Evolutionary conservation across 2,329 filamentous ascomycete genomes (phyloP).

Genomic region (Didymella glomerata): DNA sequence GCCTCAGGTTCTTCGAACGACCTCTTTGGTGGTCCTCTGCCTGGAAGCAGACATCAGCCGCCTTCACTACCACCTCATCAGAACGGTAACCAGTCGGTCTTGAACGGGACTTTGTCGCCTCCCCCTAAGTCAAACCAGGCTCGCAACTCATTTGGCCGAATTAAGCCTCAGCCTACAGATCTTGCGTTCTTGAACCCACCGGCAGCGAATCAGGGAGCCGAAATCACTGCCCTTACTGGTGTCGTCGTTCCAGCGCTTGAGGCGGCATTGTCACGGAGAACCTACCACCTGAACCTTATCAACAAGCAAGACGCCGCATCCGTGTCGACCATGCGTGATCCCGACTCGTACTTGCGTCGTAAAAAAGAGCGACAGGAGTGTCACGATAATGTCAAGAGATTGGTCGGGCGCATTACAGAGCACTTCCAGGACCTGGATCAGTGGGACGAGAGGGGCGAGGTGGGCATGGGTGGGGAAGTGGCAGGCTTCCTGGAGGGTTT

Average conservation of each 20-base stretch:
- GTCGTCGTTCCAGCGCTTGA: constrained; percentile 94
- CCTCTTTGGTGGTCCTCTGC: constrained; percentile 40
- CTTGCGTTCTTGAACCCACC: constrained; percentile 34
- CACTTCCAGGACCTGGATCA: constrained; percentile 91
- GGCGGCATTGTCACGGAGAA: constrained; percentile 83
- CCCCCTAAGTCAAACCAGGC: constrained; percentile 33
- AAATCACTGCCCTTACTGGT: constrained; percentile 86
- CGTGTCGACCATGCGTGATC: constrained; percentile 62
- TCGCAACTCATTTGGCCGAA: constrained; percentile 43
- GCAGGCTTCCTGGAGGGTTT: constrained; percentile 89
- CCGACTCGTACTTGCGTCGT: constrained; percentile 58
- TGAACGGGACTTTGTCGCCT: constrained; percentile 9
- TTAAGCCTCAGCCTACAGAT: constrained; percentile 33
- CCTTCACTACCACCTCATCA: constrained; percentile 9
- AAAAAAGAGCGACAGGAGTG: constrained; percentile 62
- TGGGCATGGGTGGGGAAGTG: constrained; percentile 93
- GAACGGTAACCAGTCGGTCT: constrained; percentile 3
- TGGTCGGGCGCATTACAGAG: constrained; percentile 83
- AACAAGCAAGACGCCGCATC: constrained; percentile 50
- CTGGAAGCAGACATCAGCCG: constrained; percentile 1
- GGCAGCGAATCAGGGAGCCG: constrained; percentile 64
- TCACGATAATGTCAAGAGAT: constrained; percentile 81
- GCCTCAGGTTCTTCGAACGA: constrained; percentile 41
- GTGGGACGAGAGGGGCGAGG: constrained; percentile 83
- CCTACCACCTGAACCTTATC: constrained; percentile 63